A percentile compares a stretch with the other conserved stretches of the same genome.
phyloP scores from a whole-genome alignment of 331 rosid genomes.

The Malus hybrid region DNA sequence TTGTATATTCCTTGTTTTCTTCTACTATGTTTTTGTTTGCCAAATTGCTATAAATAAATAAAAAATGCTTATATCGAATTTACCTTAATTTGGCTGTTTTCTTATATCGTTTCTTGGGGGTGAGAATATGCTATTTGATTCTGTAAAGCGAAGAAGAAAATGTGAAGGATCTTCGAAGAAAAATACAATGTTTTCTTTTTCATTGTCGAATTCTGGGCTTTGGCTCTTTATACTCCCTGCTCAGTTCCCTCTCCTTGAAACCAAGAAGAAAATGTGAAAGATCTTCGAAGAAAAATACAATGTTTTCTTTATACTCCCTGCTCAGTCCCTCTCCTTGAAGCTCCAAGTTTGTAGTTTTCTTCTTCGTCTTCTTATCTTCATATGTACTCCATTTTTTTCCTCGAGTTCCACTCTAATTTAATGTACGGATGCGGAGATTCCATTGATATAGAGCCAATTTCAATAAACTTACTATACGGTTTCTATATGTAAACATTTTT shows the following conservation, averaged over 20 bases:
- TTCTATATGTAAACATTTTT: background rate
- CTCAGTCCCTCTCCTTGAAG: background rate
- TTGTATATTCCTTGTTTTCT: background rate
- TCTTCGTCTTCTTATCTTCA: too few relatives aligned
- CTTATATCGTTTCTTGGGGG: too few relatives aligned
- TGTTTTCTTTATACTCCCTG: background rate
- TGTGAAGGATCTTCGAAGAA: background rate
- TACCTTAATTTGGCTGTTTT: background rate
- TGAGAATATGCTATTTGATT: too few relatives aligned
- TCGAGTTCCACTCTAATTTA: too few relatives aligned
- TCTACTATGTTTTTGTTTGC: background rate
- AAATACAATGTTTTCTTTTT: background rate
- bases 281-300: background rate
- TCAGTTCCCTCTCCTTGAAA: background rate
- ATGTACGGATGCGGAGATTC: background rate
- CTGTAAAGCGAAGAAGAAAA: background rate
- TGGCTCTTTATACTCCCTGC: too few relatives aligned
- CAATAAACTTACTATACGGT: background rate
- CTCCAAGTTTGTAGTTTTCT: too few relatives aligned
- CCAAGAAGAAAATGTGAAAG: background rate
- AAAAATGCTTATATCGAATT: background rate
- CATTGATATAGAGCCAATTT: background rate
- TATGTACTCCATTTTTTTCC: too few relatives aligned
- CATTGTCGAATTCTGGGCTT: background rate
- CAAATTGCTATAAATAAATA: background rate